phyloP scores from a whole-genome alignment of 345 rosid species.

The Citrus inodora region DNA sequence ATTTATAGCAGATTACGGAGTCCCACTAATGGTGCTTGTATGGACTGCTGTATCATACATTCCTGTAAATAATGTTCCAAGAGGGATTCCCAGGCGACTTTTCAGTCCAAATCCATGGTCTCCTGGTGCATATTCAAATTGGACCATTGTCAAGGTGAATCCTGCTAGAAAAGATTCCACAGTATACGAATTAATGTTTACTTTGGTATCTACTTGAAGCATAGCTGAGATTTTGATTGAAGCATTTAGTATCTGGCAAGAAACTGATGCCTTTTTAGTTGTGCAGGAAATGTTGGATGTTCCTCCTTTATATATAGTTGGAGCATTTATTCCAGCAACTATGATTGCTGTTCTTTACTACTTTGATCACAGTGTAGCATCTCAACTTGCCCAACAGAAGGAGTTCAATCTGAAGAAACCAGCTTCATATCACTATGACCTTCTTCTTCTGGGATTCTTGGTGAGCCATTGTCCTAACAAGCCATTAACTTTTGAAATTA shows the following conservation, averaged over 20 bases:
- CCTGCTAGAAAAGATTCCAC: neutral
- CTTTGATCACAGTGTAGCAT: conserved; percentile 69
- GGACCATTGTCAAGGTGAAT: conserved; percentile 57
- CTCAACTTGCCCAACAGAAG: conserved; percentile 62
- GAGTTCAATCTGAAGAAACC: conserved; percentile 69
- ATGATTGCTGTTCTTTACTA: conserved; percentile 68
- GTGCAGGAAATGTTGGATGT: conserved; percentile 54
- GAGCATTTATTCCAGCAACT: conserved; percentile 65
- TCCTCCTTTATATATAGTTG: conserved; percentile 54
- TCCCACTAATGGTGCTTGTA: conserved; percentile 57
- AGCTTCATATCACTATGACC: conserved; percentile 58
- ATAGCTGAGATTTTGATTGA: neutral
- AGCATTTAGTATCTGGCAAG: conserved; percentile 5
- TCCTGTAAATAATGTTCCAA: conserved; percentile 49
- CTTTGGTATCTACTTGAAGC: neutral
- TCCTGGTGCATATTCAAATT: conserved; percentile 56
- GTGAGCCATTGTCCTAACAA: conserved; percentile 20
- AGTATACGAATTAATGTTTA: neutral
- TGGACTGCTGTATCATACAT: conserved; percentile 61
- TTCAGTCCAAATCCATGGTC: conserved; percentile 73
- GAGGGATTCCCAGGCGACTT: conserved; percentile 59
- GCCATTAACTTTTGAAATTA: neutral
- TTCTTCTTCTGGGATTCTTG: conserved; percentile 57
- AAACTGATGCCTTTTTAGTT: conserved; percentile 12
- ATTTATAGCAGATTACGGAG: conserved; percentile 57